A percentile compares a stretch with the other conserved stretches of the same genome.
phyloP scores from a whole-genome alignment of 495 filamentous ascomycete species.

The Tuber magnatum region DNA sequence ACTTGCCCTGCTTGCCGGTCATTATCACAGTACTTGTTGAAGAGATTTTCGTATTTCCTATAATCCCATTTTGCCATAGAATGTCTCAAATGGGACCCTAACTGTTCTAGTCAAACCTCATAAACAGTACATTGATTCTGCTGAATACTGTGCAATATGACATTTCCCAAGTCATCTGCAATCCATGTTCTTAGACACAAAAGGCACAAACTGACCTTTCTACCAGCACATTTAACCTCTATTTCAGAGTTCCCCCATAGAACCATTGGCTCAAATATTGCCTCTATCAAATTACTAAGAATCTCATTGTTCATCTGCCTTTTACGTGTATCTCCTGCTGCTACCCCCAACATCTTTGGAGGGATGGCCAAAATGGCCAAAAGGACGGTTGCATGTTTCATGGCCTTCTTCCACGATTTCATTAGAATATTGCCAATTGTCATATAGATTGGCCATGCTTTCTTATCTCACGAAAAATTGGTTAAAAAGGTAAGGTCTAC shows the following conservation, averaged over 20 bases:
- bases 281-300: background rate
- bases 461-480: constrained; percentile 20
- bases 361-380: constrained; percentile 14
- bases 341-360: background rate
- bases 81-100: background rate
- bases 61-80: background rate
- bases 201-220: background rate
- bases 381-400: constrained; percentile 1
- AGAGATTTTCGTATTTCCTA: background rate
- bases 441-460: constrained; percentile 24
- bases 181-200: background rate
- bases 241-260: background rate
- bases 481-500: constrained; percentile 16
- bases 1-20: background rate
- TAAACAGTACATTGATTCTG: background rate
- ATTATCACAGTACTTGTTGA: background rate
- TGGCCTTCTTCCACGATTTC: background rate
- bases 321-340: background rate
- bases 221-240: constrained; percentile 2
- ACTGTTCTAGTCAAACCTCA: background rate
- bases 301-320: background rate
- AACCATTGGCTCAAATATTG: background rate
- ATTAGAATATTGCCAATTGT: constrained; percentile 17
- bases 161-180: background rate
- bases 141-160: background rate